Evolutionary conservation across 768 basidiomycete genomes (phyloP).

Genomic region (Suillus spraguei): DNA sequence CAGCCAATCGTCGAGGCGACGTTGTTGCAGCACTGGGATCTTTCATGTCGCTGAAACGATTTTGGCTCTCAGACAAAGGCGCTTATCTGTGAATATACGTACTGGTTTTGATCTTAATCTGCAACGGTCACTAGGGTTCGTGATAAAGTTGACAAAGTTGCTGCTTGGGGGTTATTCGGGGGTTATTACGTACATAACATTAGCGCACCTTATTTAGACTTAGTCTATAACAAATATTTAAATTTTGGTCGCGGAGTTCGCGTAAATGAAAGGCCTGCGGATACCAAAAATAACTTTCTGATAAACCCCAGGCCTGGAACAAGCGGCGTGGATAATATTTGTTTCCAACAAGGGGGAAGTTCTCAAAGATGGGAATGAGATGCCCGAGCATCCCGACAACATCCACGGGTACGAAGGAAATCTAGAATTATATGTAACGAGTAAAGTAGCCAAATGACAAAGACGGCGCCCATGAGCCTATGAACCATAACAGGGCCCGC

Average conservation of each 20-base stretch:
- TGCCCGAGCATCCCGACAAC: background rate
- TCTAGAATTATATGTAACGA: background rate
- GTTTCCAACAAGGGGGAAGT: background rate
- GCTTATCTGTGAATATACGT: background rate
- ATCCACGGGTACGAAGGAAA: background rate
- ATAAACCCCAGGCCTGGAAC: background rate
- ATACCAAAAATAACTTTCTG: conserved; percentile 4
- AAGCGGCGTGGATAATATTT: background rate
- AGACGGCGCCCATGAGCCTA: background rate
- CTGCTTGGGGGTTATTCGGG: background rate
- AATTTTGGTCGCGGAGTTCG: background rate
- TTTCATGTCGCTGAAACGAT: background rate
- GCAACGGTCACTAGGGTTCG: background rate
- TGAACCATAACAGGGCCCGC: background rate
- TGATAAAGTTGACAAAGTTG: background rate
- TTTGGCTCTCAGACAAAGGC: background rate
- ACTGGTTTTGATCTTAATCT: background rate
- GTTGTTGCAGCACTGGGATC: background rate
- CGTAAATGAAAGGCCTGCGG: conserved; percentile 1
- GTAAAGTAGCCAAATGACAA: background rate
- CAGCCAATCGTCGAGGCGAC: conserved; percentile 42
- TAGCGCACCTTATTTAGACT: background rate
- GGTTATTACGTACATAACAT: background rate
- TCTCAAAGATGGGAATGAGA: conserved; percentile 5
- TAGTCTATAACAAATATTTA: background rate